phyloP scores from a whole-genome alignment of 2,329 filamentous ascomycete genomes.

The Thermothelomyces thermophilus region DNA sequence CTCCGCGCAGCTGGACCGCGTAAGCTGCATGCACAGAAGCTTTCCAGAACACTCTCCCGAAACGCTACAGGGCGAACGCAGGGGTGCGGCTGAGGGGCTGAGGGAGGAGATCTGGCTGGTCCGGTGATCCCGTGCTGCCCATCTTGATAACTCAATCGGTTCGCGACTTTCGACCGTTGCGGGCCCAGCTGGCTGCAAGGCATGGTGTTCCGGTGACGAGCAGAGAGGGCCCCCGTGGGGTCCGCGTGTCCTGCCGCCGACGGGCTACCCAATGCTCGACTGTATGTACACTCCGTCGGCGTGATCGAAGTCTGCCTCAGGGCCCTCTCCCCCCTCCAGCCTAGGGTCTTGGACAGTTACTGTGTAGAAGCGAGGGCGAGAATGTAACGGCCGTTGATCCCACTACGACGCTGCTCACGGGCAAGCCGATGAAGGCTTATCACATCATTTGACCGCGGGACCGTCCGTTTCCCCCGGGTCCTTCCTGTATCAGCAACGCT shows the following conservation, averaged over 20 bases:
- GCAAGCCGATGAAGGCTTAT: background rate
- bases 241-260: background rate
- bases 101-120: constrained; percentile 2
- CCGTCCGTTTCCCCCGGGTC: background rate
- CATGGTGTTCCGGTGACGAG: background rate
- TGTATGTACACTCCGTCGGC: too few relatives aligned
- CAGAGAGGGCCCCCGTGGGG: background rate
- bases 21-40: constrained; percentile 16
- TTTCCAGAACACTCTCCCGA: constrained; percentile 18
- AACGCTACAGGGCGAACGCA: constrained; percentile 9
- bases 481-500: too few relatives aligned
- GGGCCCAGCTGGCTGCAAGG: background rate
- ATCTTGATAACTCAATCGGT: background rate
- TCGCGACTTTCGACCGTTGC: constrained; percentile 7
- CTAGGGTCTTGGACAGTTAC: too few relatives aligned
- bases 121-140: constrained; percentile 4
- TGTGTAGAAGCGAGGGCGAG: background rate
- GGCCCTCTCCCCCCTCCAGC: too few relatives aligned
- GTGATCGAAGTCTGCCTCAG: too few relatives aligned
- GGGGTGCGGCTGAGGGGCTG: constrained; percentile 16
- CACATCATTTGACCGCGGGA: background rate
- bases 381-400: constrained; percentile 1
- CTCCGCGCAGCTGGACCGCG: constrained; percentile 9
- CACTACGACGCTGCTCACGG: constrained; percentile 4
- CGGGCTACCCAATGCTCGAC: too few relatives aligned